phyloP scores from a whole-genome alignment of 1,139 yeast species.

The Diutina mesorugosa region DNA sequence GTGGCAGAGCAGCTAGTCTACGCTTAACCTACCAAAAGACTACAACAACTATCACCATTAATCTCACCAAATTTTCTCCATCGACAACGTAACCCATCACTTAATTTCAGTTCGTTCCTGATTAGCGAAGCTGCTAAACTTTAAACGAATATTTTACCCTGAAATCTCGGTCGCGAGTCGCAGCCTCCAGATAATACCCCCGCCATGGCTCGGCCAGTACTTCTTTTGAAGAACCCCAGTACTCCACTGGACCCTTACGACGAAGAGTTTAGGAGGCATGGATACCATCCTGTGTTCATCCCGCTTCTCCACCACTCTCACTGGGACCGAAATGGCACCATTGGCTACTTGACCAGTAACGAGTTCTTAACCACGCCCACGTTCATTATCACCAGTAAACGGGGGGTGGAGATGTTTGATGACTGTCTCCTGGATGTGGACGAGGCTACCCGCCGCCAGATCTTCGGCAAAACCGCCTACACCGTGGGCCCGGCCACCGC shows the following conservation, averaged over 20 bases:
- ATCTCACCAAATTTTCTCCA: no score
- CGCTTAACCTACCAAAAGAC: no score
- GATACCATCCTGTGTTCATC: slow-evolving; percentile 37
- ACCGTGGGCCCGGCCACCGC: slow-evolving; percentile 92
- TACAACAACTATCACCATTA: no score
- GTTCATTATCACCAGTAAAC: slow-evolving; percentile 76
- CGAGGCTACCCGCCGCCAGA: slow-evolving; percentile 7
- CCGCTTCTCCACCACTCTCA: slow-evolving; percentile 61
- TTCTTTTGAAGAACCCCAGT: slow-evolving; percentile 57
- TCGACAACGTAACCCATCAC: no score
- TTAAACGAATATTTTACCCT: background rate
- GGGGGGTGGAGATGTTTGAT: slow-evolving; percentile 76
- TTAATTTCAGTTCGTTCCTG: background rate
- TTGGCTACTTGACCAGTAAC: slow-evolving; percentile 24
- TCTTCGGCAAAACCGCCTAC: slow-evolving; percentile 44
- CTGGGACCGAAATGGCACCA: slow-evolving; percentile 31
- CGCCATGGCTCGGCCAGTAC: slow-evolving; percentile 4
- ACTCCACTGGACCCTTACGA: slow-evolving; percentile 56
- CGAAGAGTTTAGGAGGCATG: slow-evolving; percentile 18
- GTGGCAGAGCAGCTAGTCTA: no score
- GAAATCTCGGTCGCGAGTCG: background rate
- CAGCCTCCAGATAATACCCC: background rate
- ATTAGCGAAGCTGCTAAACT: background rate
- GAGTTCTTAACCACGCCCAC: slow-evolving; percentile 23
- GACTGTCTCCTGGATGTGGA: slow-evolving; percentile 21